These are phyloP conservation scores for Alternaria sp. DNA, from an alignment of 2,329 filamentous ascomycete genomes.

Conservation along the genomic window DNA sequence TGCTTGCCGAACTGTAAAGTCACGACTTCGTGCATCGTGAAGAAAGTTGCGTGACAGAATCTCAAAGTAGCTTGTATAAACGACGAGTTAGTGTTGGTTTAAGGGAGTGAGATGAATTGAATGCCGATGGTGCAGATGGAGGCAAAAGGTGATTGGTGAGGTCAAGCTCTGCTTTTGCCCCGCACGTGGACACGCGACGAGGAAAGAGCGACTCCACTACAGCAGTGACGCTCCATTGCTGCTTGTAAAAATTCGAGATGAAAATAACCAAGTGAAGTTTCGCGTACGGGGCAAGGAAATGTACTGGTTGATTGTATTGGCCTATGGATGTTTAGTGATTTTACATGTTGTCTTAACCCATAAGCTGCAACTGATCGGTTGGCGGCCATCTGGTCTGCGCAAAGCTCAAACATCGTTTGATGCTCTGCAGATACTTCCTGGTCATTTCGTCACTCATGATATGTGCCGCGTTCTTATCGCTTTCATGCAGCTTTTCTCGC, in stretches of 20 bases:
- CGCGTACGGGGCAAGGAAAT: not conserved
- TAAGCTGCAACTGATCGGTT: constrained; percentile 88
- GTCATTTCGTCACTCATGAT: constrained; percentile 98
- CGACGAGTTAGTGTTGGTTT: not conserved
- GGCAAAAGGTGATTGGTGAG: constrained; percentile 14
- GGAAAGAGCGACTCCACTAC: not conserved
- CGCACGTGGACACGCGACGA: constrained; percentile 37
- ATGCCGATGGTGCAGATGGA: not conserved
- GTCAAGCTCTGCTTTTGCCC: constrained; percentile 23
- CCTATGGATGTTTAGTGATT: not conserved
- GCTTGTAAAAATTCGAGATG: not conserved
- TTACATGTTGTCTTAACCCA: constrained; percentile 69
- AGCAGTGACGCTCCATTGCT: not conserved
- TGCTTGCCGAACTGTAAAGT: constrained; percentile 92
- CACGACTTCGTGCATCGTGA: constrained; percentile 87
- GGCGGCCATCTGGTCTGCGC: constrained; percentile 97
- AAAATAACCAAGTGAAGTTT: not conserved
- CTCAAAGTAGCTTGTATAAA: not conserved
- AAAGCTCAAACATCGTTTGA: constrained; percentile 96
- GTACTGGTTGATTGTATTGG: not conserved
- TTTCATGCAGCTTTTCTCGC: constrained; percentile 90
- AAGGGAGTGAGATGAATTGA: not conserved
- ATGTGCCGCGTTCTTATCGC: constrained; percentile 79
- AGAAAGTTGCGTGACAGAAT: not conserved
- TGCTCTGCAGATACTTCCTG: constrained; percentile 94